Conservation (phyloP, 2,329 filamentous ascomycete genomes). For the Aureobasidium subglaciale region DNA sequence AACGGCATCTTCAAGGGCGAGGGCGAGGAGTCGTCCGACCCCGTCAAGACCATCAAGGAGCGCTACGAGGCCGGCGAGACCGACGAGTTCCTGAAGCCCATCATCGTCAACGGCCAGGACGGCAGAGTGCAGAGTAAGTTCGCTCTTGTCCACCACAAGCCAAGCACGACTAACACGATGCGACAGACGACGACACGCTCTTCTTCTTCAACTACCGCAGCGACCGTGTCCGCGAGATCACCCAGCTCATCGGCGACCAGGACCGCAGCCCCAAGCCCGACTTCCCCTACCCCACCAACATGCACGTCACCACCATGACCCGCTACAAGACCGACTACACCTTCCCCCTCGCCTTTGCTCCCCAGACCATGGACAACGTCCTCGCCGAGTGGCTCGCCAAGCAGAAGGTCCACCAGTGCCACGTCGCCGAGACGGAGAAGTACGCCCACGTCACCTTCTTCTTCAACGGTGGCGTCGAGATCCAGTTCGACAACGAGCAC, state of each 20-base stretch:
- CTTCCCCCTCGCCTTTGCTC: constrained; percentile 86
- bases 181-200: constrained; percentile 77
- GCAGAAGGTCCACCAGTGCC: constrained; percentile 84
- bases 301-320: constrained; percentile 88
- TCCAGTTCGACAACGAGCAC: constrained; percentile 84
- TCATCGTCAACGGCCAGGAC: constrained; percentile 84
- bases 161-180: not conserved
- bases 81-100: constrained; percentile 97
- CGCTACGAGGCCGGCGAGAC: constrained; percentile 83
- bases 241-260: constrained; percentile 83
- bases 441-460: constrained; percentile 99
- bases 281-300: constrained; percentile 89
- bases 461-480: constrained; percentile 98
- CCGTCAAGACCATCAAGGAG: constrained; percentile 77
- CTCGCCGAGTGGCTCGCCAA: constrained; percentile 92
- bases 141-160: not conserved
- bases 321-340: constrained; percentile 94
- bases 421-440: constrained; percentile 98
- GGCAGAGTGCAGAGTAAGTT: constrained; percentile 68
- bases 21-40: constrained; percentile 78
- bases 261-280: constrained; percentile 86
- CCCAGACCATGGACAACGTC: constrained; percentile 96
- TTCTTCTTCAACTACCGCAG: constrained; percentile 99
- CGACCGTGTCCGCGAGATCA: constrained; percentile 92
- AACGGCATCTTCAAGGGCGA: constrained; percentile 81